Base-by-base conservation (phyloP, 805 yeast species). In the Torulaspora gathmanii region DNA sequence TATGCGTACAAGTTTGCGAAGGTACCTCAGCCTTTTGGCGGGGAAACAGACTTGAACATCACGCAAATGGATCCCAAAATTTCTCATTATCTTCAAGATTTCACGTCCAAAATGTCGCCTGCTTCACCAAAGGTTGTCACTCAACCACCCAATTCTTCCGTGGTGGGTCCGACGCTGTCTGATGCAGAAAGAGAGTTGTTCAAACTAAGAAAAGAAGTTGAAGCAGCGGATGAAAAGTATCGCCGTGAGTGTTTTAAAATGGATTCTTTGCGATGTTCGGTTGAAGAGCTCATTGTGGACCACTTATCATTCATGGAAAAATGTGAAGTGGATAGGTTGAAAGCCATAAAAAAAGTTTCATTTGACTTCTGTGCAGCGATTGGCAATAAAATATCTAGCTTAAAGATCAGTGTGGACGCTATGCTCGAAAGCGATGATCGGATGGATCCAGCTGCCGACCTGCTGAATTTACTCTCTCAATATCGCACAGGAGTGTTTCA, bases 301-400 rank as follows among this genome's bases (percentile, higher is more conserved):
- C 90, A 85, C 58, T 69, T 83, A 40, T 66, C 80, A 17, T 86
- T 83, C 60, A 79, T 87, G 86, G 91, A 86, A 61, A 77, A 81
- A 55, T 86, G 93, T 67, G 95, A 87, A 65, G 63, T 77, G 28
- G 95, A 87, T 65, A 74, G 96, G 51, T 70, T 85, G 47, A 73
- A 75, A 51, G 93, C 93, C 0, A 68, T 87, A 49, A 86, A 86
- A 62, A 82, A 84, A 48, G 90, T 82, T 1, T 75, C 84, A 9
- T 71, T 79, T 42, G 95, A 86, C 60, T 85, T 84, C 54, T 68
- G 84, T 17, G 79, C 87, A 0, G 73, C 83, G 2, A 70, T 85
- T 28, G 74, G 86, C 29, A 80, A 79, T 56, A 79, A 76, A 40
- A 72, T 82, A 29, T 72, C 80, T 4, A 69, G 76, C 2, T 66